Evolutionary conservation across 75 land plant genomes (phyloP).

Genomic region (Picea glauca): DNA sequence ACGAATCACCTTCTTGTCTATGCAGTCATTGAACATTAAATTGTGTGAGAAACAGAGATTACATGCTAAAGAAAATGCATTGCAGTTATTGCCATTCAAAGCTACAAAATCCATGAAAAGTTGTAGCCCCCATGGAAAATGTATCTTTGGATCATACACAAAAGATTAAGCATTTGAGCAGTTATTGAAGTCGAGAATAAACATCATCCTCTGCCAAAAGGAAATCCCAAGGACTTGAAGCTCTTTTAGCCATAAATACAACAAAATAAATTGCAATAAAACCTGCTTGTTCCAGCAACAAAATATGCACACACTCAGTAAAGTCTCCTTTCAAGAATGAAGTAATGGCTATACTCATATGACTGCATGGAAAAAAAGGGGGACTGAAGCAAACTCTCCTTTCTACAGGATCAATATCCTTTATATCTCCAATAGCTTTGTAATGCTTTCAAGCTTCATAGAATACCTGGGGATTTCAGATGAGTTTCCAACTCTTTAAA

Average conservation of each 20-base stretch:
- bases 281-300: background rate
- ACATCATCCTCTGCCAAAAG: too few relatives aligned
- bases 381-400: background rate
- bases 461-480: background rate
- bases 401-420: background rate
- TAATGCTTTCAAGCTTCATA: background rate
- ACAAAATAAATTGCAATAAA: constrained; percentile 1
- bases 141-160: background rate
- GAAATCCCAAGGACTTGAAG: background rate
- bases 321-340: background rate
- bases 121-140: background rate
- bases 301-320: background rate
- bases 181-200: too few relatives aligned
- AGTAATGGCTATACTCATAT: background rate
- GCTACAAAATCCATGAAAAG: background rate
- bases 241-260: background rate
- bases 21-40: background rate
- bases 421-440: background rate
- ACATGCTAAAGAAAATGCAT: background rate
- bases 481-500: background rate
- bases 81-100: background rate
- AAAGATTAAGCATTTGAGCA: too few relatives aligned
- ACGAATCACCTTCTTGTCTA: background rate
- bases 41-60: too few relatives aligned
- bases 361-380: background rate